A percentile compares a stretch with the other conserved stretches of the same genome.
Conservation (phyloP, 202 grass and related monocot genomes). For the Thinopyrum obtusiflorum region DNA sequence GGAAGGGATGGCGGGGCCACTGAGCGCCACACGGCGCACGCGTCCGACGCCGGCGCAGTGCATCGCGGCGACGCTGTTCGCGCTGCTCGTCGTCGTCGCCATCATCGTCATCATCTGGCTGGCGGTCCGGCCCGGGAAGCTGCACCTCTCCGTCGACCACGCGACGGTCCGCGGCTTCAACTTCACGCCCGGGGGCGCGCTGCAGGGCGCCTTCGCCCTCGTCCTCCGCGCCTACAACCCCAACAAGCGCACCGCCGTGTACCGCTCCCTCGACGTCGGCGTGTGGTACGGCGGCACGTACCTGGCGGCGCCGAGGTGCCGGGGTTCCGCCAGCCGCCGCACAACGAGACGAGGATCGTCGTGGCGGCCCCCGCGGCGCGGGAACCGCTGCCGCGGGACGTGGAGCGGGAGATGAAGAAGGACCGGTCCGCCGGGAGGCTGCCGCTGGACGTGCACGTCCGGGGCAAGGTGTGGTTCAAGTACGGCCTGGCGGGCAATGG, state of each 20-base stretch:
- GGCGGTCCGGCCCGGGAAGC: slow-evolving; percentile 43
- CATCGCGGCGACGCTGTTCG: slow-evolving; percentile 39
- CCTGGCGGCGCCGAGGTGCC: slow-evolving; percentile 44
- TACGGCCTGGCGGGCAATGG: too few species aligned
- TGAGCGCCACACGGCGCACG: slow-evolving; percentile 2
- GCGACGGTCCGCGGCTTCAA: slow-evolving; percentile 50
- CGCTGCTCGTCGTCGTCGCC: slow-evolving; percentile 14
- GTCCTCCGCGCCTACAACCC: slow-evolving; percentile 51
- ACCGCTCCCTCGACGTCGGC: slow-evolving; percentile 43
- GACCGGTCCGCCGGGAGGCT: slow-evolving; percentile 46
- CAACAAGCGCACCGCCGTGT: slow-evolving; percentile 50
- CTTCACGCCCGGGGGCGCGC: slow-evolving; percentile 42
- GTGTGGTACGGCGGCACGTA: slow-evolving; percentile 54
- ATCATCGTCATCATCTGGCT: slow-evolving; percentile 69
- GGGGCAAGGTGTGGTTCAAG: slow-evolving; percentile 48
- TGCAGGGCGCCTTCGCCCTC: slow-evolving; percentile 53
- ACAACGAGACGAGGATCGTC: slow-evolving; percentile 43
- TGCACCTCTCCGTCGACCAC: slow-evolving; percentile 54
- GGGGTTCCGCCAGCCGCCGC: slow-evolving; percentile 54
- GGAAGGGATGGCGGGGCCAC: slow-evolving; percentile 23
- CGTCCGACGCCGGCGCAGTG: slow-evolving; percentile 38
- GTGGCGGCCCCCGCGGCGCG: slow-evolving; percentile 23
- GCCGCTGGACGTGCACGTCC: slow-evolving; percentile 66
- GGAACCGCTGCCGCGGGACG: slow-evolving; percentile 25
- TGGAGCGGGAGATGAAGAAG: slow-evolving; percentile 32